Base-by-base conservation (phyloP, 1,284 basidiomycete species). In the Mycena sp. region DNA sequence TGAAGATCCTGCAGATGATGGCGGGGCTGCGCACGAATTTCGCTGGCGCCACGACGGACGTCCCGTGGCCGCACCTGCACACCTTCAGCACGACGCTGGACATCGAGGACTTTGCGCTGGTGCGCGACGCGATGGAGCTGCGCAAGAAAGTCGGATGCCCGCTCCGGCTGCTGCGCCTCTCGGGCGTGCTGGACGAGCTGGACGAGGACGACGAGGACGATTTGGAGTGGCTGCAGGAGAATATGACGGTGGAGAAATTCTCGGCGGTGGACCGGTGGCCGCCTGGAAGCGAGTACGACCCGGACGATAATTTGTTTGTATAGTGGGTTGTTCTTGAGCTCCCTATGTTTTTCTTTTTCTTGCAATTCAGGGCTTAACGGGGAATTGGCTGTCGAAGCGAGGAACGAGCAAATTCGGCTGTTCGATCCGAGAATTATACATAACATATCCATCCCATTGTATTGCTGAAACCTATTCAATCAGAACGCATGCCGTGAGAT, bases 221-320 rank as follows among this genome's bases (percentile, higher is more conserved):
- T 4, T 37, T 53, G 17, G 46, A 54, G 17, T 67, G 62, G 62
- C 35, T 67, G 51, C 11, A 49, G 38, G 58, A 46, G 1, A 61
- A 67, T 25, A 35, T 67, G 26, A 23, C 41, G 5, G 45, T 67
- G 11, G 65, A 64, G n/a, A 38, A 14, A 6, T 52, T 64, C 19
- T 2, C n/a, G 10, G 6, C 28, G 17, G 6, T 49, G 10, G 58
- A 55, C 11, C 55, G 55, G 23, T 67, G 65, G 65, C 65, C 65
- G 12, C 65, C 62, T 25, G 65, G 65, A 21, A 58, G 51, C 19
- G 65, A 64, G 14, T 58, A 62, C 59, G 65, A 67, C 44, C 62
- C 62, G 6, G 65, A 64, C 19, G 65, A 67, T 32, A 43, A 21
- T 2, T 26, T 54, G n/a, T 67, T 67, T 21, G 23, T 41, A 11